A percentile compares a stretch with the other conserved stretches of the same genome.
Evolutionary conservation across 2,329 filamentous ascomycete genomes (phyloP).

Genomic region (Trichoderma sp.): DNA sequence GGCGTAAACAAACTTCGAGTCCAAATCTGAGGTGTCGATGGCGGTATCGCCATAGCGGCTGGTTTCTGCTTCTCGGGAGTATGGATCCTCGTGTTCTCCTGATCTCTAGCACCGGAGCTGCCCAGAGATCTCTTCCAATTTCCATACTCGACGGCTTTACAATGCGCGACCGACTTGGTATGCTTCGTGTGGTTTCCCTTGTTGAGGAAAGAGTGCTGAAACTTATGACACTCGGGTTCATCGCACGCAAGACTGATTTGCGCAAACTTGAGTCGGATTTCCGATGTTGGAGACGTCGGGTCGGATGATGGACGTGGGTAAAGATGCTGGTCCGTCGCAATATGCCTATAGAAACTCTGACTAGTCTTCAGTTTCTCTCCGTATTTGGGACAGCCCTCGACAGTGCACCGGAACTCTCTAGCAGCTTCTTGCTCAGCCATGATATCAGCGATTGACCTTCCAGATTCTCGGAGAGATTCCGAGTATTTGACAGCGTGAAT

Average conservation of each 20-base stretch:
- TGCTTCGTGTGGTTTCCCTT: background rate
- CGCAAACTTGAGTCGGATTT: background rate
- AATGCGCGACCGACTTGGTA: background rate
- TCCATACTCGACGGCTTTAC: background rate
- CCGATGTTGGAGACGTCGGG: background rate
- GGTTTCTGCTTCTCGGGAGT: background rate
- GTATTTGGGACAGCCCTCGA: constrained; percentile 13
- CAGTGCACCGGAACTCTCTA: constrained; percentile 21
- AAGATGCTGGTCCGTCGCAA: background rate
- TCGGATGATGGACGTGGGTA: background rate
- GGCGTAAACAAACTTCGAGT: background rate
- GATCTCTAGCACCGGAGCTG: background rate
- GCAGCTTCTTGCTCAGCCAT: constrained; percentile 24
- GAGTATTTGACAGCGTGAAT: constrained; percentile 14
- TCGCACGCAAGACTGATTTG: background rate
- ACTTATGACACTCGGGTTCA: background rate
- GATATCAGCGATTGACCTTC: background rate
- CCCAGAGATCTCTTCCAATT: background rate
- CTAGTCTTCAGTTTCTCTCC: constrained; percentile 17
- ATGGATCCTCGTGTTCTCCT: background rate
- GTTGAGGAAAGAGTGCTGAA: background rate
- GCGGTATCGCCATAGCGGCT: background rate
- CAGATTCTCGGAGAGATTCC: background rate
- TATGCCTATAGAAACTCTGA: background rate
- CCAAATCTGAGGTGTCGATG: background rate